Percentiles rank a stretch among this genome's conserved stretches.
Conservation (phyloP, 495 filamentous ascomycete species). For the Thermothielavioides terrestris region DNA sequence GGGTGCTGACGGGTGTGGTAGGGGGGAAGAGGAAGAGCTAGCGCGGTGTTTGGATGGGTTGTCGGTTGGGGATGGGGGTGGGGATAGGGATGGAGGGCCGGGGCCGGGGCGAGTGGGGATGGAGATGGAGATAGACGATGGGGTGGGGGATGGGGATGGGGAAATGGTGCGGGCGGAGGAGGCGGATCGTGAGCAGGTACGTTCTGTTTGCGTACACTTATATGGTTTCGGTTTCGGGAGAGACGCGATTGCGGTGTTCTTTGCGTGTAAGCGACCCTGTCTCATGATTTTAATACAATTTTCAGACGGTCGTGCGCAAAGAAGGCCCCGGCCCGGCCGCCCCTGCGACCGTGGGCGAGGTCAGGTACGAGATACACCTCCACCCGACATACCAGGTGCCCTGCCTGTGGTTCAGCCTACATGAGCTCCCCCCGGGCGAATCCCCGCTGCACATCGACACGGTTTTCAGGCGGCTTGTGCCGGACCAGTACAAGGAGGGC, state of each 20-base stretch:
- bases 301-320: constrained; percentile 2
- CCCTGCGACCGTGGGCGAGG: constrained; percentile 32
- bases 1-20: no score
- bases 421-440: constrained; percentile 36
- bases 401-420: constrained; percentile 50
- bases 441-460: constrained; percentile 47
- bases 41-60: constrained; percentile 31
- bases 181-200: constrained; percentile 33
- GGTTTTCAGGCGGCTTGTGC: constrained; percentile 62
- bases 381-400: constrained; percentile 50
- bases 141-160: constrained; percentile 24
- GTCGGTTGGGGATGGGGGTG: constrained; percentile 17
- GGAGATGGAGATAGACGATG: constrained; percentile 39
- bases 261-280: no score
- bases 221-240: no score
- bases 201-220: no score
- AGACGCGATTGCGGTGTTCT: no score
- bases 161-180: constrained; percentile 40
- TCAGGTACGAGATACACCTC: constrained; percentile 52
- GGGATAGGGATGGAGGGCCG: no score
- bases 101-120: no score
- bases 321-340: constrained; percentile 7
- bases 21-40: constrained; percentile 38
- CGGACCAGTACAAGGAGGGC: constrained; percentile 48
- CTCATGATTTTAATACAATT: neutral